Evolutionary conservation across 2,329 filamentous ascomycete species (phyloP).

Genomic region (Penicillium sp.): DNA sequence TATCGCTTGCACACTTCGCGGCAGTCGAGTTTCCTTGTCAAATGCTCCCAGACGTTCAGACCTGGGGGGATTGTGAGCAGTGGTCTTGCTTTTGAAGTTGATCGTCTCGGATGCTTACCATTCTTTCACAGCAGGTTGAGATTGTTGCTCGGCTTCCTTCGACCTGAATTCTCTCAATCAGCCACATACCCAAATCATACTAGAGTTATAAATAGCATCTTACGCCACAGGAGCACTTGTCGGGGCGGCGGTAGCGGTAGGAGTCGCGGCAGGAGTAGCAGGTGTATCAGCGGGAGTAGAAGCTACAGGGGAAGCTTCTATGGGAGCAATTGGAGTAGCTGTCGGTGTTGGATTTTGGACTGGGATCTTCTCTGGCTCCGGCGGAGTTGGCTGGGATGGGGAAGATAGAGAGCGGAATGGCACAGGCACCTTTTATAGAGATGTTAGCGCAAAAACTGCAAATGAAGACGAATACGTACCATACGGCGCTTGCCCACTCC

Average conservation of each 20-base stretch:
- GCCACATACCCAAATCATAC: not conserved
- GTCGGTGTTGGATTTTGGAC: constrained; percentile 1
- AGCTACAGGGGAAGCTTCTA: not conserved
- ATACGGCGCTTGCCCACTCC: constrained; percentile 22
- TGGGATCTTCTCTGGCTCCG: constrained; percentile 14
- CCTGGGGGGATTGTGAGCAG: constrained; percentile 28
- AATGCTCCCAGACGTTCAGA: constrained; percentile 37
- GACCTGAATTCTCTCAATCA: constrained; percentile 16
- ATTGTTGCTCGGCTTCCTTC: constrained; percentile 10
- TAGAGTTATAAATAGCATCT: not conserved
- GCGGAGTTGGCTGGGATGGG: constrained; percentile 18
- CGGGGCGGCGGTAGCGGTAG: not conserved
- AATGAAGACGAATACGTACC: constrained; percentile 14
- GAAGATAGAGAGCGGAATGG: constrained; percentile 24
- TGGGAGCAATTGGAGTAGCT: not conserved
- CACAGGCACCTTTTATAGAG: constrained; percentile 14
- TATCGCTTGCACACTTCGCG: constrained; percentile 77
- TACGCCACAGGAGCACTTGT: constrained; percentile 12
- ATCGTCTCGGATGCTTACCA: constrained; percentile 26
- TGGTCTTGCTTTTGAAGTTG: not conserved
- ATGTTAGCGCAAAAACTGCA: not conserved
- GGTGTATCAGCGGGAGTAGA: not conserved
- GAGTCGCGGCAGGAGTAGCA: not conserved
- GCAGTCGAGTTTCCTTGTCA: constrained; percentile 56
- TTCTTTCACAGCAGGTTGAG: constrained; percentile 27